Conservation (phyloP, 2,329 filamentous ascomycete genomes). For the Aspergillus sergii region DNA sequence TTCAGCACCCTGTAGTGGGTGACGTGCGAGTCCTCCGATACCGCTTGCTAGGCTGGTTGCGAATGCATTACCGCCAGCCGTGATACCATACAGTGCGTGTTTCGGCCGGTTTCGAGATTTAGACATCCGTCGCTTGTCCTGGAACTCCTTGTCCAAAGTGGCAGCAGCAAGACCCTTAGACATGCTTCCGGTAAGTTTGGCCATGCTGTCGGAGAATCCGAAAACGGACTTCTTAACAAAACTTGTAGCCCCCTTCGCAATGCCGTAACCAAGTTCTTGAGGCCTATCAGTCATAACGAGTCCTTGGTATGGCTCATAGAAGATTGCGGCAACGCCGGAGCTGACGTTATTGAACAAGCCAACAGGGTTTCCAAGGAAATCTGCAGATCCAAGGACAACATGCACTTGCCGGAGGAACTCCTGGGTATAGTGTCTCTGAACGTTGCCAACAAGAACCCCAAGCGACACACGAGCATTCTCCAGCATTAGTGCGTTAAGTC, state of each 20-base stretch:
- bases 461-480: conserved; percentile 94
- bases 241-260: conserved; percentile 93
- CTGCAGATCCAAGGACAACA: conserved; percentile 93
- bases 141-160: conserved; percentile 97
- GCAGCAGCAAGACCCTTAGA: conserved; percentile 95
- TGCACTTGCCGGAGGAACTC: conserved; percentile 95
- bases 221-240: conserved; percentile 99
- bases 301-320: conserved; percentile 98
- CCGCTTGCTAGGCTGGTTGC: conserved; percentile 90
- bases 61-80: conserved; percentile 91
- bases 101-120: conserved; percentile 92
- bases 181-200: conserved; percentile 95
- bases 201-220: conserved; percentile 94
- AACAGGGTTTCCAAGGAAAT: conserved; percentile 96
- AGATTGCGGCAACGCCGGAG: conserved; percentile 95
- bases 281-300: conserved; percentile 94
- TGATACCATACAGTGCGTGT: conserved; percentile 94
- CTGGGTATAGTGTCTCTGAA: conserved; percentile 94
- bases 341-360: conserved; percentile 98
- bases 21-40: conserved; percentile 87
- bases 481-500: conserved; percentile 88
- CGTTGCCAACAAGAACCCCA: conserved; percentile 77
- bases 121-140: conserved; percentile 92
- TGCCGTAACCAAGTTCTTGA: conserved; percentile 90
- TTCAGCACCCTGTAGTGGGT: conserved; percentile 93